phyloP scores from a whole-genome alignment of 495 filamentous ascomycete genomes.

The Talaromyces nanjingensis region DNA sequence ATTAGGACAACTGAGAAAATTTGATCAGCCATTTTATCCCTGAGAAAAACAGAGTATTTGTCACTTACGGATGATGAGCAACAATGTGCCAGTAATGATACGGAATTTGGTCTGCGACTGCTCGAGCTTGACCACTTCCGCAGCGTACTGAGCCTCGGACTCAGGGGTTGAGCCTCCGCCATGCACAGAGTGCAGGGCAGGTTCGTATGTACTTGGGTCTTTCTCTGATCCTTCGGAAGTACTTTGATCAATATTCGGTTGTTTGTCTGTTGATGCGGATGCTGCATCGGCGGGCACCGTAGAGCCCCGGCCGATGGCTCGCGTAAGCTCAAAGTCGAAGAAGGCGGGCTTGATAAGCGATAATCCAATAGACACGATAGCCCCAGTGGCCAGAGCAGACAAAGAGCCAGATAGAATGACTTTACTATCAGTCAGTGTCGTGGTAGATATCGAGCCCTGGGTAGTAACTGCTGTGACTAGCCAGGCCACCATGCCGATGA shows the following conservation, averaged over 20 bases:
- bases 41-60: no score
- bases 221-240: background rate
- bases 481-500: background rate
- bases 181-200: background rate
- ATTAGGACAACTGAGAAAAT: background rate
- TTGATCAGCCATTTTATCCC: no score
- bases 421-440: background rate
- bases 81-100: background rate
- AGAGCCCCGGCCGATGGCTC: background rate
- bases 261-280: background rate
- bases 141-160: background rate
- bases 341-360: background rate
- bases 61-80: background rate
- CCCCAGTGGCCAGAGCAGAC: background rate
- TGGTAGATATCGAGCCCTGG: background rate
- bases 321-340: background rate
- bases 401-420: background rate
- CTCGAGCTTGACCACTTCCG: background rate
- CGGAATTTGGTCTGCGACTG: background rate
- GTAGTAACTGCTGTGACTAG: background rate
- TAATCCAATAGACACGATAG: background rate
- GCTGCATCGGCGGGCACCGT: background rate
- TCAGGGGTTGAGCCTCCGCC: background rate
- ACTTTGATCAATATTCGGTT: background rate
- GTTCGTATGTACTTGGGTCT: background rate